phyloP scores from a whole-genome alignment of 306 rosid species.

The Vigna nakashimae region DNA sequence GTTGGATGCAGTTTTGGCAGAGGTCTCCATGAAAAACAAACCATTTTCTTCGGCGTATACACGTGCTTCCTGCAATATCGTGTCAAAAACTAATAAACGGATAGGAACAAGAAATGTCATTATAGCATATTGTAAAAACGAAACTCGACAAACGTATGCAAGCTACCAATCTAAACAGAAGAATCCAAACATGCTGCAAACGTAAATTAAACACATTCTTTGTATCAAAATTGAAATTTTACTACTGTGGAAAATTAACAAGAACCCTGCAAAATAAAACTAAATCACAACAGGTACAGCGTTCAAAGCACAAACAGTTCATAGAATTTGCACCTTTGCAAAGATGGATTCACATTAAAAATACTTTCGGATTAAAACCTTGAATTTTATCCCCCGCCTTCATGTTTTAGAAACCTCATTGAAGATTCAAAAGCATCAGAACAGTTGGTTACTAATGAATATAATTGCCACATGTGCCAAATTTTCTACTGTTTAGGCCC shows the following conservation, averaged over 20 bases:
- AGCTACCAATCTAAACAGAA: conserved; percentile 16
- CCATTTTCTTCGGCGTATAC: conserved; percentile 69
- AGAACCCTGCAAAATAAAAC: conserved; percentile 28
- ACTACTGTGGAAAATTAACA: neutral
- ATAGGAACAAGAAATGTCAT: neutral
- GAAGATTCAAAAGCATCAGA: conserved; percentile 17
- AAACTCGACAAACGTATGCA: conserved; percentile 22
- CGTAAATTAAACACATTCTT: conserved; percentile 9
- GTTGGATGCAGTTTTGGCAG: conserved; percentile 68
- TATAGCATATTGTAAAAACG: neutral
- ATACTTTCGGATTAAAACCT: neutral
- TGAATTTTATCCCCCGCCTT: neutral
- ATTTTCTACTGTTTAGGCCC: conserved; percentile 17
- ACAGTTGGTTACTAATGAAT: neutral
- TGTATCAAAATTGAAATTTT: conserved; percentile 16
- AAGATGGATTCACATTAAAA: conserved; percentile 20
- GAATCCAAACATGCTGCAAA: conserved; percentile 26
- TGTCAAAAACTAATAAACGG: conserved; percentile 28
- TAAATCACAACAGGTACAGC: neutral
- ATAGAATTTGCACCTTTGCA: conserved; percentile 21
- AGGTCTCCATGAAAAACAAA: conserved; percentile 70
- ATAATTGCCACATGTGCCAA: conserved; percentile 2
- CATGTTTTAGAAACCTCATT: neutral
- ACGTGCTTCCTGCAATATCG: conserved; percentile 60
- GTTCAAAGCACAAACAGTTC: conserved; percentile 6